phyloP scores from a whole-genome alignment of 2,329 filamentous ascomycete genomes.

The Calonectria ilicicola region DNA sequence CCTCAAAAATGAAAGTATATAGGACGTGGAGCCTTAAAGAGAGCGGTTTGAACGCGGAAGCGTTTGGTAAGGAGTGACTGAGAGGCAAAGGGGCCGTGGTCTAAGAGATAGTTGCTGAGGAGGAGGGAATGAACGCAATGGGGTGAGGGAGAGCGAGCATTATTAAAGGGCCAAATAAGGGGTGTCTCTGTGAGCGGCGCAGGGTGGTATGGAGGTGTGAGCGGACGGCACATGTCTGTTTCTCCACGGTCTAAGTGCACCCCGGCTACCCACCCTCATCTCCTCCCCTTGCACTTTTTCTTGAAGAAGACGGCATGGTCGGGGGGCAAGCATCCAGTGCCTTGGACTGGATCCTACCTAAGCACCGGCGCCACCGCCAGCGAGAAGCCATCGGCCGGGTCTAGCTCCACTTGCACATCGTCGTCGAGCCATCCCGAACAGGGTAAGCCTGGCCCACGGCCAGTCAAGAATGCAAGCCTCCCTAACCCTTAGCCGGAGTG shows the following conservation, averaged over 20 bases:
- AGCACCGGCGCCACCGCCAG: slow-evolving; percentile 34
- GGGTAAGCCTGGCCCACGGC: slow-evolving; percentile 11
- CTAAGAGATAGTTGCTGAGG: slow-evolving; percentile 26
- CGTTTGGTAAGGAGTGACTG: slow-evolving; percentile 42
- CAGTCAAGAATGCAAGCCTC: slow-evolving; percentile 8
- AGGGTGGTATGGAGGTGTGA: slow-evolving; percentile 17
- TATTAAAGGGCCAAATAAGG: slow-evolving; percentile 43
- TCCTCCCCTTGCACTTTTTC: slow-evolving; percentile 10
- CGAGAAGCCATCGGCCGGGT: slow-evolving; percentile 1
- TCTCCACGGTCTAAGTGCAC: slow-evolving; percentile 7
- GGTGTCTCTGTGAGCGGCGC: slow-evolving; percentile 29
- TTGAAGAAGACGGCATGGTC: slow-evolving; percentile 9
- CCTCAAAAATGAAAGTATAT: slow-evolving; percentile 38
- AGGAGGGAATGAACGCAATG: slow-evolving; percentile 15
- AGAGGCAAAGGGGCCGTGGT: slow-evolving; percentile 39
- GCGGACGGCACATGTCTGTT: neutral
- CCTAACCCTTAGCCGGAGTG: neutral
- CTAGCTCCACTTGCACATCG: neutral
- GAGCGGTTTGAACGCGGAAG: slow-evolving; percentile 40
- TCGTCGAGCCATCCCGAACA: slow-evolving; percentile 7
- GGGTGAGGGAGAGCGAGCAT: slow-evolving; percentile 42
- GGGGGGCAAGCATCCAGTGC: slow-evolving; percentile 10
- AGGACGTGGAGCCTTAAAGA: slow-evolving; percentile 34
- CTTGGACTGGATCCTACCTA: slow-evolving; percentile 5
- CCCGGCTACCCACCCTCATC: slow-evolving; percentile 2